Conservation (phyloP, 352 stramenopile genomes). For the Globisporangium paddicum region DNA sequence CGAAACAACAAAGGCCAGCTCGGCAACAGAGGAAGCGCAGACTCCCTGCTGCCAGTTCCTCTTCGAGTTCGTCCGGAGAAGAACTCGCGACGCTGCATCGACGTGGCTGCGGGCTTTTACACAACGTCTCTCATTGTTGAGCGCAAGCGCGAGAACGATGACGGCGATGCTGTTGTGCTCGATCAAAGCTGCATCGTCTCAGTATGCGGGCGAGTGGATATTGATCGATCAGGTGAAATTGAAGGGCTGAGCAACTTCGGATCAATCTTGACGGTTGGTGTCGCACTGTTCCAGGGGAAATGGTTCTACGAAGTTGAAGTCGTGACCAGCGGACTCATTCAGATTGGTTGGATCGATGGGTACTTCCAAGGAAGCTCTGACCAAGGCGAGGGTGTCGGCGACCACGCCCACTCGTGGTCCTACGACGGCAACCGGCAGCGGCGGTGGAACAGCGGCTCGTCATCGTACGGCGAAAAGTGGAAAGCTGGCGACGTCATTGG, state of each 20-base stretch:
- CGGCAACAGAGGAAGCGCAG: conserved; percentile 77
- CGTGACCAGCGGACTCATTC: conserved; percentile 87
- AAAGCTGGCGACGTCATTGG: conserved; percentile 90
- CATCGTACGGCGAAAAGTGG: conserved; percentile 89
- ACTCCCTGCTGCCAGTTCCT: conserved; percentile 75
- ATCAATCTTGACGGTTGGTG: conserved; percentile 71
- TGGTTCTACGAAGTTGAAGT: conserved; percentile 95
- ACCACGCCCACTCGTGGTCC: conserved; percentile 90
- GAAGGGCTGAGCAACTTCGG: conserved; percentile 88
- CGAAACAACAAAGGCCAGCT: conserved; percentile 89
- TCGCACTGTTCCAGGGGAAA: conserved; percentile 75
- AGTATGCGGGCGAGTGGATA: conserved; percentile 80
- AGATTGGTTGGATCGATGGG: conserved; percentile 91
- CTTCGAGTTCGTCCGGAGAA: conserved; percentile 83
- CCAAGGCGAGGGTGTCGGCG: conserved; percentile 88
- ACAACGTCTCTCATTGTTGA: conserved; percentile 85
- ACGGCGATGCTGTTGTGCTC: conserved; percentile 46
- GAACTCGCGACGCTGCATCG: conserved; percentile 66
- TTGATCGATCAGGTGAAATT: conserved; percentile 81
- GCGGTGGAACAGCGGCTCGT: conserved; percentile 88
- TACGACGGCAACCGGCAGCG: conserved; percentile 91
- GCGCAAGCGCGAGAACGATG: conserved; percentile 77
- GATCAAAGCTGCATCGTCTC: conserved; percentile 65
- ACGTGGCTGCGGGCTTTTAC: conserved; percentile 85
- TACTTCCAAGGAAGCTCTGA: conserved; percentile 91